A percentile compares a stretch with the other conserved stretches of the same genome.
Evolutionary conservation across 345 rosid genomes (phyloP).

Genomic region (Hypericum androsaemum): DNA sequence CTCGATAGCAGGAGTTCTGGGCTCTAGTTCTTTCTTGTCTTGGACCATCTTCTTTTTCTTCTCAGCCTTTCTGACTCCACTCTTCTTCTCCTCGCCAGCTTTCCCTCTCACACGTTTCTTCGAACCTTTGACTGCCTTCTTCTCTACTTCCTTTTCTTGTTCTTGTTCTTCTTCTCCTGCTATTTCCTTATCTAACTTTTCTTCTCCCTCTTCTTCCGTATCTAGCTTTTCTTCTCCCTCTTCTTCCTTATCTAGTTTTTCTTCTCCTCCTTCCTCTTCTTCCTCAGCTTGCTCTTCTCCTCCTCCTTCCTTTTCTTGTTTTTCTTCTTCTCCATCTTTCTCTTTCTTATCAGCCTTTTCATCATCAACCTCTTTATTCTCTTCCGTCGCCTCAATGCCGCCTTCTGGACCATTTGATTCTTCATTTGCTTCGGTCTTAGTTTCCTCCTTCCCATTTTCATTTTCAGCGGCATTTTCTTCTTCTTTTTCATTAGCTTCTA

Average conservation of each 20-base stretch:
- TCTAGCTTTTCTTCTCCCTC: background rate
- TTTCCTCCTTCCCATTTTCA: too few relatives aligned
- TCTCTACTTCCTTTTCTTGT: conserved; percentile 22
- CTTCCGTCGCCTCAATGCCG: conserved; percentile 16
- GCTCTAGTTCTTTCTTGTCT: conserved; percentile 41
- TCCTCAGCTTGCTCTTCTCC: background rate
- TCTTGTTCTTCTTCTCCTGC: conserved; percentile 18
- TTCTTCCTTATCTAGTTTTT: conserved; percentile 21
- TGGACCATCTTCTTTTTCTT: conserved; percentile 34
- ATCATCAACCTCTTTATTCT: conserved; percentile 13
- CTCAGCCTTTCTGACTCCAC: conserved; percentile 26
- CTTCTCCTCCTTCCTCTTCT: background rate
- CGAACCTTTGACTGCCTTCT: conserved; percentile 29
- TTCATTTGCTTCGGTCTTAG: background rate
- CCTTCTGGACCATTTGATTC: conserved; percentile 8
- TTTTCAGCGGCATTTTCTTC: too few relatives aligned
- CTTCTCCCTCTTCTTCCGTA: conserved; percentile 13
- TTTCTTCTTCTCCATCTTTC: too few relatives aligned
- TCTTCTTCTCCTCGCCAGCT: conserved; percentile 13
- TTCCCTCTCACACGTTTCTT: conserved; percentile 35
- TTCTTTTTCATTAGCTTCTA: too few relatives aligned
- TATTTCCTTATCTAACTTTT: conserved; percentile 1
- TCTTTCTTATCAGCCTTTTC: conserved; percentile 9
- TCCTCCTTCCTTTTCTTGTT: too few relatives aligned
- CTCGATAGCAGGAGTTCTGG: conserved; percentile 57